Base-by-base conservation (phyloP, 1,139 yeast species). In the Taphrina populina region DNA sequence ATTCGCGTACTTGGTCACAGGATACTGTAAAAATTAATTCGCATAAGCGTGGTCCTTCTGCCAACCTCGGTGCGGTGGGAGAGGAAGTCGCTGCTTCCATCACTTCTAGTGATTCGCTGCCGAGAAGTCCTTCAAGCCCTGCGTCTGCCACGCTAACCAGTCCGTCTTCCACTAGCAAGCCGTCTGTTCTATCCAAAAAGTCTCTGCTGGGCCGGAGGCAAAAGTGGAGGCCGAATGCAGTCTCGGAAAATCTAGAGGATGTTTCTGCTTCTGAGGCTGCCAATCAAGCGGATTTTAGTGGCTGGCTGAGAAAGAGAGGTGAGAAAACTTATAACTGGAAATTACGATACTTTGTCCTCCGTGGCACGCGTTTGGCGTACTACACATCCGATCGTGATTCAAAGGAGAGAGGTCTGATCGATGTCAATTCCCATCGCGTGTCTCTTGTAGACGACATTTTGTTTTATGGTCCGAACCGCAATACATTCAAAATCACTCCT, bases 291-390 rank as follows among this genome's bases (percentile, higher is more conserved):
- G 83, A 78, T 58, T 81, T 75, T 65, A 82, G 88, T 55, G 99
- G 99, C 1, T 92, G 96, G 95, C 85, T 94, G 95, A 80, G 90
- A 53, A 92, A 92, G 69, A 82, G 87, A 62, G 95, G 96, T 32
- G 87, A 84, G 59, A 79, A 84, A n/a, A 79, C 83, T 63, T 86
- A 88, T 15, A 81, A 90, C 11, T 92, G 98, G 98, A 83, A 90
- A 64, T 82, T 84, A 57, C 79, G 98, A 59, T 92, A 81, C 66
- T 92, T 92, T 66, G 83, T 94, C 1, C 74, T 92, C 40, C 96
- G 90, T 70, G 96, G 95, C 4, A 94, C 98, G 0, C 75, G 99
- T 63, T 73, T 92, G 58, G 88, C 96, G 7, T 92, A 92, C 69
- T 92, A 87, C 68, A 77, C 86, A 0, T 79, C 84, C n/a, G 74